Base-by-base conservation (phyloP, 2,329 filamentous ascomycete genomes). In the Sordariomycetes sp. region DNA sequence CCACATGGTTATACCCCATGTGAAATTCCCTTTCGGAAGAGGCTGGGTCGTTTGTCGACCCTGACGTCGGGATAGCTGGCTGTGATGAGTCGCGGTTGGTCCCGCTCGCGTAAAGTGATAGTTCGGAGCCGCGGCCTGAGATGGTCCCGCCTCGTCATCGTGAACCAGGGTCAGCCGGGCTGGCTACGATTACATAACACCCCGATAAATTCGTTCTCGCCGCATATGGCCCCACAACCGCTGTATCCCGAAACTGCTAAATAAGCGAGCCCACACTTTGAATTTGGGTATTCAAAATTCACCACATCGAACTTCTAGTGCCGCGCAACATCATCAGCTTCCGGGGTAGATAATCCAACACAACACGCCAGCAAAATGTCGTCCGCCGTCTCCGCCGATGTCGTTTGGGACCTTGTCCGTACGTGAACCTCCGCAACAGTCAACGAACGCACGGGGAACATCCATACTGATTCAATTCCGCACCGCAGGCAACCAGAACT, bases 391-490 rank as follows among this genome's bases (percentile, higher is more conserved):
- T 95, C 91, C 75, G 78, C 86, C 72, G 92, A 97, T 79, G 83
- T 97, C 70, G 79, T 96, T 82, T 97, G 93, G 93, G 88, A 93
- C 84, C 79, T 95, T 76, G 86, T 87, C 82, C 90, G 92, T 97
- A 86, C 77, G 91, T 91, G 85, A 48, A 46, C 28, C 37, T 32
- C 37, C 16, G 8, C 11, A 6, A 50, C 20, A 20, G 10, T 22
- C 8, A n/a, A 50, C n/a, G 4, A 12, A 6, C n/a, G 10, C 8
- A n/a, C 22, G 18, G 8, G 12, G 46, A 24, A 22, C 46, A 3
- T 11, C 18, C 20, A 12, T 24, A 50, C 46, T 50, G 46, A 50
- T 24, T 24, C 20, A 22, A 22, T 24, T 24, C 22, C 46, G 46
- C 46, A 7, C 34, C 62, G 61, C 71, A 97, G 92, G 91, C 79